These are phyloP conservation scores for Diaporthe sp. DNA, from an alignment of 2,329 filamentous ascomycete genomes.

Conservation along the genomic window DNA sequence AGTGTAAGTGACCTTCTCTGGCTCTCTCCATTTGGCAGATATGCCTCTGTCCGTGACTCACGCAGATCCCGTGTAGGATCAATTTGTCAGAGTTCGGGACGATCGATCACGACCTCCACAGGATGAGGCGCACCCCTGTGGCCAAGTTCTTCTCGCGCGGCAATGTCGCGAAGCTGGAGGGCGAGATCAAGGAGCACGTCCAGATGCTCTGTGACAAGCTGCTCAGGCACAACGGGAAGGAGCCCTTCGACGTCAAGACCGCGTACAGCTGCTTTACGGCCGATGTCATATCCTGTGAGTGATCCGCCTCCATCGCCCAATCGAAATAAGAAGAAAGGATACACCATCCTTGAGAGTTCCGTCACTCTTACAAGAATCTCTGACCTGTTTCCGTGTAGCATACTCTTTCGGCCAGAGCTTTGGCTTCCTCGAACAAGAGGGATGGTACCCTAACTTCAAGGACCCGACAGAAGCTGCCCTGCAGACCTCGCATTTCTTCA, in stretches of 20 bases:
- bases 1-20: constrained; percentile 16
- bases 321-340: not conserved
- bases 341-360: not conserved
- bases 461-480: constrained; percentile 45
- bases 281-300: constrained; percentile 39
- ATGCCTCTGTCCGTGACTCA: not conserved
- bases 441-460: constrained; percentile 47
- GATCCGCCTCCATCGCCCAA: not conserved
- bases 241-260: constrained; percentile 38
- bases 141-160: constrained; percentile 44
- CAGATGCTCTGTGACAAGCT: constrained; percentile 44
- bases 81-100: constrained; percentile 36
- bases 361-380: not conserved
- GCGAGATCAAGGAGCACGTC: constrained; percentile 43
- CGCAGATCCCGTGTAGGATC: not conserved
- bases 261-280: constrained; percentile 40
- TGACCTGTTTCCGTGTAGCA: not conserved
- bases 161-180: constrained; percentile 43
- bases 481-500: constrained; percentile 44
- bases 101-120: constrained; percentile 44
- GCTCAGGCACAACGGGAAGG: constrained; percentile 24
- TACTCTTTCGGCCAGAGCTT: constrained; percentile 45
- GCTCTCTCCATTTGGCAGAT: too few relatives aligned
- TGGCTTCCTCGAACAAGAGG: constrained; percentile 46
- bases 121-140: constrained; percentile 40